phyloP scores from a whole-genome alignment of 192 early-diverging fungal species.

The Rhizophagus clarus region DNA sequence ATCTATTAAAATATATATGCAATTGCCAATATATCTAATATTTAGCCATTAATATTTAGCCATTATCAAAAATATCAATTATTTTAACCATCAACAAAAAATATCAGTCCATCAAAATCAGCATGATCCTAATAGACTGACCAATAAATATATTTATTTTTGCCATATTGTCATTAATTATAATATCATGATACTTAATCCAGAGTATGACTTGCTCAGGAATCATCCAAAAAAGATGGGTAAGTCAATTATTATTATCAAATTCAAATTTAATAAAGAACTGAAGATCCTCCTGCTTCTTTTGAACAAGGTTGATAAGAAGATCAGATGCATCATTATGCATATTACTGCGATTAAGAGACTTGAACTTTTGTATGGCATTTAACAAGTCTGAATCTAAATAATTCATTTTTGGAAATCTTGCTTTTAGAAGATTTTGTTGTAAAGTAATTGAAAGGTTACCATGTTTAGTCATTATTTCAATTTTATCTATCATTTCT shows the following conservation, averaged over 20 bases:
- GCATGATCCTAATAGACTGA: too few species aligned
- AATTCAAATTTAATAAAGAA: neutral
- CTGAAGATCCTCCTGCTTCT: neutral
- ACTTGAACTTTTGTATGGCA: neutral
- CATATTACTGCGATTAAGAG: neutral
- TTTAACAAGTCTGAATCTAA: neutral
- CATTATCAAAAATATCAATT: too few species aligned
- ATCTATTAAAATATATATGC: too few species aligned
- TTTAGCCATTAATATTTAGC: too few species aligned
- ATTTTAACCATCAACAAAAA: too few species aligned
- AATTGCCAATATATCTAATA: too few species aligned
- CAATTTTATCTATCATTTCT: neutral
- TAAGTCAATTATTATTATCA: neutral
- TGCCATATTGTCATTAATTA: conserved; percentile 18
- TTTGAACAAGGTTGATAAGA: neutral
- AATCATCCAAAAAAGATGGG: conserved; percentile 1
- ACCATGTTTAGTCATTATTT: neutral
- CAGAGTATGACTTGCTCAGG: conserved; percentile 10
- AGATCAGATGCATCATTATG: neutral
- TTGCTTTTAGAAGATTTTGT: neutral
- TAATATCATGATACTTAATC: conserved; percentile 20
- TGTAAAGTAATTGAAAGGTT: neutral
- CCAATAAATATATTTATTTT: conserved; percentile 10
- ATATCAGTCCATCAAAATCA: too few species aligned
- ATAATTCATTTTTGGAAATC: neutral